Evolutionary conservation across 768 basidiomycete genomes (phyloP), one percentile per base, ranked within the genome.

Genomic region (Suillus spraguei): DNA sequence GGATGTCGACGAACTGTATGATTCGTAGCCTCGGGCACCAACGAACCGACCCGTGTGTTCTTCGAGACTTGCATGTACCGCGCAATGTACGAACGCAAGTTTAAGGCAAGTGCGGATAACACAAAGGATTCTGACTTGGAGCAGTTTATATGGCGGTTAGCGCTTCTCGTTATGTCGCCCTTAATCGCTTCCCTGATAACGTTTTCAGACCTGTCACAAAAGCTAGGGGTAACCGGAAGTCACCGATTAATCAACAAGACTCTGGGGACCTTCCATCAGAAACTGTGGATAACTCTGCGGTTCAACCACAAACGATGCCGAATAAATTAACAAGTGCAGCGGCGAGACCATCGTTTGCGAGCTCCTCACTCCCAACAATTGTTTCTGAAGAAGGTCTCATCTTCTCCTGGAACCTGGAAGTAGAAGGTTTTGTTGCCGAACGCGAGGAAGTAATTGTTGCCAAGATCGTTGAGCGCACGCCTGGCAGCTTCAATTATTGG

Each of bases 1-100:
- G 28, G 96, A 95, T 72, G 83, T 94, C 22, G 96, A 96, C 68
- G 97, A 98, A 71, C 83, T 93, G 60, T 98, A 91, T 73, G 96
- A 75, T 99, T 96, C 73, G 90, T 97, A 20, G 89, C 92, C 33
- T 81, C 87, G 4, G 84, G 83, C 14, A 94, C 94, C 53, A 87
- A 87, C 59, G 82, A 74, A 59, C 90, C 92, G 1, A 96, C 94
- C 0, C 85, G 88, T 54, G 89, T 86, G 17, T 91, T 95, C 74
- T 97, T 99, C 72, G 95, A 98, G 78, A 89, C 89, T 32, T 93
- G 95, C 77, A 91, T 98, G 83, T 92, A 97, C 69, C 88, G 93
- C 35, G 97, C 97, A 63, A 95, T 99, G 88, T 99, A 90, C 75
- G 97, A 99, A 73, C 87, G 95, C 77, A 96, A 95, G 79, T 90